Base-by-base conservation (phyloP, 305 asterid species). In the Fraxinus angustifolia region DNA sequence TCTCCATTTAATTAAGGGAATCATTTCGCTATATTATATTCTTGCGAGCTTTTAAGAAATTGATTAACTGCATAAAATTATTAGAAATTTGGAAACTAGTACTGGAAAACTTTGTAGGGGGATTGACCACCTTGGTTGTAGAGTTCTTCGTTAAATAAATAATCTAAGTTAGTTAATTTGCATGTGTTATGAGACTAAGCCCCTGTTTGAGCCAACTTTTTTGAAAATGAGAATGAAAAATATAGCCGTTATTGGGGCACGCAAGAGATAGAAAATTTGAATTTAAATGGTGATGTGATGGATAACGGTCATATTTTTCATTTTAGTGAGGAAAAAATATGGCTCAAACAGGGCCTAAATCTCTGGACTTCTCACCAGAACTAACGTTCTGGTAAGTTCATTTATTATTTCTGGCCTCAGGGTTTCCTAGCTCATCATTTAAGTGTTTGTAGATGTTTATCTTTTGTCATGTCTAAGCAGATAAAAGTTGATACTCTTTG, bases 401-500 rank as follows among this genome's bases (percentile, higher is more conserved):
- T 16, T 17, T 5, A 4, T 4, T 6, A 56, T 56, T 17, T 10
- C 26, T 56, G 67, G 67, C 21, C 11, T 56, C 67, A 65, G 72
- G 72, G 68, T 17, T 19, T 53, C 62, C 62, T 31, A 58, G 23
- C 70, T 58, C 14, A 0, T 58, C 12, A 58, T n/a, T 40, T 58
- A 26, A 74, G 53, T 77, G 42, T 80, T 50, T 78, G 33, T 73
- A 67, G 65, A 50, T 50, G 60, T 86, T 78, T 79, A 68, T 82
- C 26, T 71, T 79, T 84, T 88, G 38, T 79, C 77, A 80, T 78
- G 53, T 76, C 36, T 81, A 82, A 80, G 84, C 88, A 93, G 97
- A 91, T 95, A 82, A 86, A 95, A 78, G 89, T 87, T 73, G 94
- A 93, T 83, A 78, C 86, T 38, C 97, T 95, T 78, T 95, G 99